Percentiles rank a stretch among this genome's conserved stretches.
Conservation (phyloP, 306 rosid genomes). For the Quillaja saponaria region DNA sequence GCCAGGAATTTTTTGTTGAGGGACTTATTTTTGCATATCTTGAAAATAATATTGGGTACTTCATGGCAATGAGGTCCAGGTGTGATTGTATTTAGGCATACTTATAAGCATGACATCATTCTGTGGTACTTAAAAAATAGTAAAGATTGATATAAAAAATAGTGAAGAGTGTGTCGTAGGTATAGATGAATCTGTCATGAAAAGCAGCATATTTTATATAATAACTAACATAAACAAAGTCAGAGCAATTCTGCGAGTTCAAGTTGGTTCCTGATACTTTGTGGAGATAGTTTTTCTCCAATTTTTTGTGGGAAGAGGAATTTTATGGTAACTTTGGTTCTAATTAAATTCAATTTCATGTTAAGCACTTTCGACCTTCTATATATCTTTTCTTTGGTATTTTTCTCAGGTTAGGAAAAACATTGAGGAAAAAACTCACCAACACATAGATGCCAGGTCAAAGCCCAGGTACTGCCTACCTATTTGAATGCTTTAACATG, state of each 20-base stretch:
- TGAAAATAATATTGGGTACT: background rate
- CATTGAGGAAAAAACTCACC: constrained; percentile 62
- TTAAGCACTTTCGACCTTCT: constrained; percentile 14
- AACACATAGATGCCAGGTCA: constrained; percentile 86
- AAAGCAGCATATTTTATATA: constrained; percentile 14
- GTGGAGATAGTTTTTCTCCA: background rate
- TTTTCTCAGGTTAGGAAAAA: constrained; percentile 62
- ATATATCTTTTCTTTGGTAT: constrained; percentile 19
- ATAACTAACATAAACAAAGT: background rate
- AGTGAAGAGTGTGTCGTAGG: too few relatives aligned
- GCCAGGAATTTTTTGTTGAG: background rate
- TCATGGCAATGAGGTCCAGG: background rate
- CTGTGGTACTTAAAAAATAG: constrained; percentile 12
- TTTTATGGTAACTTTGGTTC: constrained; percentile 18
- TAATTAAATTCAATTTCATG: background rate
- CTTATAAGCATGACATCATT: constrained; percentile 5
- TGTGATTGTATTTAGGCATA: constrained; percentile 8
- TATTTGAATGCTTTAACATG: constrained; percentile 12
- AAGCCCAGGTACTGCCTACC: constrained; percentile 66
- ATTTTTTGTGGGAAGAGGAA: constrained; percentile 12
- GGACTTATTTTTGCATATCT: background rate
- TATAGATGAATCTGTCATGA: background rate
- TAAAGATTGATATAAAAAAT: background rate
- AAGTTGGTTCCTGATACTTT: constrained; percentile 14
- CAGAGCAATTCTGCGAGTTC: background rate